Base-by-base conservation (phyloP, 768 basidiomycete species). In the Lepiota brunneoincarnata region DNA sequence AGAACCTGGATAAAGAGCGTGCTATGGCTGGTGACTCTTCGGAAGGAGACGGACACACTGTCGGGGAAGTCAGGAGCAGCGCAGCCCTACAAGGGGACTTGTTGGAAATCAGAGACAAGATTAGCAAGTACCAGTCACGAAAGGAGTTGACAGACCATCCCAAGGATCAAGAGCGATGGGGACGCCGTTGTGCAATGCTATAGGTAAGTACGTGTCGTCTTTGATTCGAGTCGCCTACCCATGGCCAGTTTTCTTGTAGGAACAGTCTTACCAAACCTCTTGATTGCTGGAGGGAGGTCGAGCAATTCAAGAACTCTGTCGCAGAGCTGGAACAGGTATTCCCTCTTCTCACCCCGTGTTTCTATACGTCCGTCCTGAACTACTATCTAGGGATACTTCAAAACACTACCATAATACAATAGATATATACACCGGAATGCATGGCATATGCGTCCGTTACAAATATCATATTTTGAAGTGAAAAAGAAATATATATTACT, bases 1-100 rank as follows among this genome's bases (percentile, higher is more conserved):
- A 94, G 73, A 95, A 94, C 69, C 68, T 94, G 47, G 89, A 93
- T 67, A 78, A 80, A 54, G 91, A 93, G 70, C 77, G 74, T 59
- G 67, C 69, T 23, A 76, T 79, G 74, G 75, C 76, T 14, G 80
- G 77, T 34, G 70, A 70, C 11, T 65, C 65, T 26, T 69, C 72
- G 48, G 74, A 69, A 18, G 65, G 59, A 9, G 69, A 65, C 42
- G 75, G 68, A 34, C 72, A 57, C 26, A 57, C 64, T 7, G 61
- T 70, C 26, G 77, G 75, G 17, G 74, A 74, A 24, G 63, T 84
- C 40, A 83, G 76, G 64, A 84, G 79, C 59, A 87, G 84, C 55
- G 75, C 81, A 6, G 75, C 77, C 2, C 72, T 94, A 23, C 67
- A 86, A 53, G 87, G 83, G 24, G 92, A 93, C 67, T 66, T 94